Base-by-base conservation (phyloP, 257 asterid genomes). In the Scutellaria galericulata region DNA sequence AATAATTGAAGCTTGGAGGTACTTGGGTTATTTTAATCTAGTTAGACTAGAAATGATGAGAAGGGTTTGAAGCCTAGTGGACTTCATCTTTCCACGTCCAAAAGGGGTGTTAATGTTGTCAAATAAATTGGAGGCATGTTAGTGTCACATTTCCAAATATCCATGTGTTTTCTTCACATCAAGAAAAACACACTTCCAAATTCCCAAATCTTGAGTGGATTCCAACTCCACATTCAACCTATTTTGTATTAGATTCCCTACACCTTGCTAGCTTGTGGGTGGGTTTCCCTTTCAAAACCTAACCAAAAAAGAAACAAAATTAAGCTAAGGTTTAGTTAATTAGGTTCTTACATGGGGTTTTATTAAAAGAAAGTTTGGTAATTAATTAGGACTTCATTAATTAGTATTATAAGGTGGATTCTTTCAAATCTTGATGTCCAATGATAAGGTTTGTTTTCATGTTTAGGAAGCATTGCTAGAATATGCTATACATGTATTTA, bases 201-300 rank as follows among this genome's bases (percentile, higher is more conserved):
- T 57, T 57, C 35, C 15, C 35, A 13, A 60, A 9, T 68, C 60
- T 67, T 79, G 48, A 85, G 96, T 89, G 96, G 92, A 80, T 83
- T 89, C 90, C 96, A 86, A 83, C 92, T 73, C 90, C 86, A 40
- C 86, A 68, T 76, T 89, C 89, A 82, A 85, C 84, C 89, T 64
- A 7, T 64, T 77, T 66, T 70, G 3, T 48, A 55, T 24, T 64
- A 80, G 80, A 83, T 86, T 78, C 89, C 83, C 71, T 61, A 77
- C 79, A 61, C 81, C 66, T 58, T 46, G 79, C 76, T 50, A 15
- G 1, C 15, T 37, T 71, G 74, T 73, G 64, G 78, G 89, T 85
- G 88, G 82, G 76, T 79, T 86, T 89, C 90, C 87, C 83, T 85
- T 75, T 83, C 89, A 80, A 74, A 78, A 75, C 86, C 87, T 79